Conservation (phyloP, 805 yeast genomes). For the Barnettozyma wickerhamii region DNA sequence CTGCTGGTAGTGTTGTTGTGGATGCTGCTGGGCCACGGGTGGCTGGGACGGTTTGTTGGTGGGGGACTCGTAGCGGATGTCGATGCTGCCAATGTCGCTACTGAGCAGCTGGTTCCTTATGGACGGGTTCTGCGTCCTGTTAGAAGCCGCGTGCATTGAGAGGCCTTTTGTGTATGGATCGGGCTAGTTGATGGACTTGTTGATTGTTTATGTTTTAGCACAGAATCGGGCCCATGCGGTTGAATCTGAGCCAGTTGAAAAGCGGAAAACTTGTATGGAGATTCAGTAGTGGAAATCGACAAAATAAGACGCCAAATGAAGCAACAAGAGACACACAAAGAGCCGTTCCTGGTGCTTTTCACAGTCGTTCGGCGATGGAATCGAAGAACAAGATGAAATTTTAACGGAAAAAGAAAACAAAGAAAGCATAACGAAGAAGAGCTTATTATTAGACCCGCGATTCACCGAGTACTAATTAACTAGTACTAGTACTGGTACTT, state of each 20-base stretch:
- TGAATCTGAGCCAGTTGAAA: too few species aligned
- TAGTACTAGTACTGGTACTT: too few species aligned
- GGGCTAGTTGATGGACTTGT: neutral
- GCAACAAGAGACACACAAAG: too few species aligned
- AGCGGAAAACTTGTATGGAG: too few species aligned
- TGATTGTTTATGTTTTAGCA: neutral
- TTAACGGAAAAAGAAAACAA: neutral
- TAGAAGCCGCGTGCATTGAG: conserved; percentile 6
- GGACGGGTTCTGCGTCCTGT: conserved; percentile 1
- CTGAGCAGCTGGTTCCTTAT: conserved; percentile 35
- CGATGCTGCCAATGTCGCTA: conserved; percentile 39
- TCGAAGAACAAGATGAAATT: too few species aligned
- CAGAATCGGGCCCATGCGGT: neutral
- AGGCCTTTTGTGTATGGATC: neutral
- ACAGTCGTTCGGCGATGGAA: too few species aligned
- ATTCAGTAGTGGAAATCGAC: too few species aligned
- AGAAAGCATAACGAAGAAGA: too few species aligned
- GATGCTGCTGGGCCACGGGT: conserved; percentile 16
- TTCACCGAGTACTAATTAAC: too few species aligned
- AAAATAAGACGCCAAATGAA: too few species aligned
- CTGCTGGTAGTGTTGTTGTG: conserved; percentile 17
- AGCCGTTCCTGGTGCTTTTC: too few species aligned
- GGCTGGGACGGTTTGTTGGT: conserved; percentile 20
- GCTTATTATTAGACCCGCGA: too few species aligned
- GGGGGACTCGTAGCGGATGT: conserved; percentile 39